Base-by-base conservation (phyloP, 441 rosid genomes). In the Aquilaria agallochum region DNA sequence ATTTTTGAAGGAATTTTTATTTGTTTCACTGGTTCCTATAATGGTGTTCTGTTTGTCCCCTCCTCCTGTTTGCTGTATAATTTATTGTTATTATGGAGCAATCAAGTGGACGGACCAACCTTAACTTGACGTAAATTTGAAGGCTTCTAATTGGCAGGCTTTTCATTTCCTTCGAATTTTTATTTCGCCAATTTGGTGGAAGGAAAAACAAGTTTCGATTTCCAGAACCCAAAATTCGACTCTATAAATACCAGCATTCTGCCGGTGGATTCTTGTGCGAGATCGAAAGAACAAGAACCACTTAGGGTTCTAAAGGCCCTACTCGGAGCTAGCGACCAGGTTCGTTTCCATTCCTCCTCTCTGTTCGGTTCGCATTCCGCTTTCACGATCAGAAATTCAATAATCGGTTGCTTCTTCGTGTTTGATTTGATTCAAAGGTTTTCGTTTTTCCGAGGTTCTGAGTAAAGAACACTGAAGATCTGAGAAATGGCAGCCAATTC, bases 401-500 rank as follows among this genome's bases (percentile, higher is more conserved):
- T 48, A 36, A n/a, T 14, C 34, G 9, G 54, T 69, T 53, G 40
- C 31, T 9, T 59, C 14, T 36, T 2, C 46, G 27, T 58, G 55
- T 58, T 57, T 20, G 31, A 48, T 2, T 5, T 53, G 11, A 53
- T 9, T 42, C 20, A 8, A 52, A 31, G 44, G 40, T 14, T 36
- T 36, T 36, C 30, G 32, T 13, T 54, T 50, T 59, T 52, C 20
- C 11, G 53, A 71, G 78, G 58, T 60, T 27, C 15, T 46, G 32
- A 50, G 53, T 62, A 32, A 15, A 50, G 27, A 63, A 74, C 42
- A 8, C 6, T 36, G 64, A 76, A 67, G 86, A 82, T 82, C 85
- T 73, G 71, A 83, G 67, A 72, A 61, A 94, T 91, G 98, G 93
- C 95, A 2, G 74, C 74, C 52, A 76, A 69, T 63, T 74, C 72